Evolutionary conservation across 768 basidiomycete species (phyloP), one percentile per base, ranked within the genome.

Genomic region (Phlegmacium glaucopus): DNA sequence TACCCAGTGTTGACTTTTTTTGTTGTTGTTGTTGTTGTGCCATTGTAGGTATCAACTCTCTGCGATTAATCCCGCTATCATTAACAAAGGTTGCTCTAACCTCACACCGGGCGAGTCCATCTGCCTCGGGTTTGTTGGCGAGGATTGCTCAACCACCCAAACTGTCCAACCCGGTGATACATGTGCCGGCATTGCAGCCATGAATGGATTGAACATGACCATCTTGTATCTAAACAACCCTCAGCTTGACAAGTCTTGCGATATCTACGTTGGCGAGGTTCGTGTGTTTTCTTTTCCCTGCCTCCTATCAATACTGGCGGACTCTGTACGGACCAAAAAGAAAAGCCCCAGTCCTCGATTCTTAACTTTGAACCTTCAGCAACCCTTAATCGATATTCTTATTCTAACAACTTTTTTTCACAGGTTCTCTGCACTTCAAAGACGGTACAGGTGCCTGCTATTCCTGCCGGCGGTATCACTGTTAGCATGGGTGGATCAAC

Each of bases 191-290:
- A 74, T 87, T 45, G 62, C 74, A 3, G 40, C 48, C 0, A 59
- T 48, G 17, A 71, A 73, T 48, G 69, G 67, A 25, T 76, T 83
- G 49, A 56, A 72, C 40, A 50, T 70, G 52, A 68, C 54, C 32
- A 75, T 75, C 16, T 67, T 89, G 17, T 60, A 71, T 50, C 57
- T 69, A 26, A 86, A 87, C 70, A 88, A 87, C 68, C 84, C 80
- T 3, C 82, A 87, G 57, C 61, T 87, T 46, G 66, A 81, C 61
- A 46, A 52, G 8, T 55, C 28, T 6, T 83, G 82, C 65, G 83
- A 83, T 66, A 72, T 86, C 44, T 79, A 79, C 63, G 61, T 74
- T 47, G 74, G 70, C 41, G 82, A 86, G 75, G 85, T 85, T 27
- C n/a, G 10, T 22, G 10, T 41, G 44, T 27, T 29, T 38, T 29